Conservation (phyloP, 768 basidiomycete genomes). For the Mycena vitilis region DNA sequence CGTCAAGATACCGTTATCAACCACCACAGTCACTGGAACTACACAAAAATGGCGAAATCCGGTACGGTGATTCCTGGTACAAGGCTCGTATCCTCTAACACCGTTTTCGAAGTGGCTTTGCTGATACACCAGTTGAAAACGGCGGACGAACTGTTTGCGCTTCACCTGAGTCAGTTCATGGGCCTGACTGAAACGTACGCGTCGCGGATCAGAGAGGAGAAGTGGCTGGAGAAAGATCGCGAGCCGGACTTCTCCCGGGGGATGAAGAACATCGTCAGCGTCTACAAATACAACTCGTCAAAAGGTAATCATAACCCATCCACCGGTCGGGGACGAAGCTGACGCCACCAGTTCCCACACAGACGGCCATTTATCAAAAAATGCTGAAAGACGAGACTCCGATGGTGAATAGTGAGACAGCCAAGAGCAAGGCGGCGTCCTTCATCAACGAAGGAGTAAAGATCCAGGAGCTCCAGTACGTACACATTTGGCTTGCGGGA, state of each 20-base stretch:
- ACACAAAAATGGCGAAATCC: conserved; percentile 23
- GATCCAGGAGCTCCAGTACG: conserved; percentile 8
- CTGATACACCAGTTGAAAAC: neutral
- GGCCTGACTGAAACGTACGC: neutral
- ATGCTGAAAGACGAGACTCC: conserved; percentile 3
- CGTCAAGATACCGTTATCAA: conserved; percentile 39
- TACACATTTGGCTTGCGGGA: no score
- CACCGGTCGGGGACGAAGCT: neutral
- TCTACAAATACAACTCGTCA: neutral
- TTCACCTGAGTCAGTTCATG: neutral
- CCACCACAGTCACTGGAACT: conserved; percentile 38
- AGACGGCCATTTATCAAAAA: conserved; percentile 2
- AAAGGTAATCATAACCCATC: neutral
- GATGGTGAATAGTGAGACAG: neutral
- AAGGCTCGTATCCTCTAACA: neutral
- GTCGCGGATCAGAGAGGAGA: neutral
- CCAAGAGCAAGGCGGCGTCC: neutral
- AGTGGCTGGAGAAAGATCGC: neutral
- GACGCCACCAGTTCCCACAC: neutral
- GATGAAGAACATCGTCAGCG: neutral
- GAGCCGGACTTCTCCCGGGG: neutral
- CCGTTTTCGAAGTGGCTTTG: neutral
- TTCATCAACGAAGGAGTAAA: neutral
- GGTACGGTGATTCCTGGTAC: neutral
- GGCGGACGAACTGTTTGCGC: neutral